phyloP scores from a whole-genome alignment of 768 basidiomycete genomes.

The Phlegmacium glaucopus region DNA sequence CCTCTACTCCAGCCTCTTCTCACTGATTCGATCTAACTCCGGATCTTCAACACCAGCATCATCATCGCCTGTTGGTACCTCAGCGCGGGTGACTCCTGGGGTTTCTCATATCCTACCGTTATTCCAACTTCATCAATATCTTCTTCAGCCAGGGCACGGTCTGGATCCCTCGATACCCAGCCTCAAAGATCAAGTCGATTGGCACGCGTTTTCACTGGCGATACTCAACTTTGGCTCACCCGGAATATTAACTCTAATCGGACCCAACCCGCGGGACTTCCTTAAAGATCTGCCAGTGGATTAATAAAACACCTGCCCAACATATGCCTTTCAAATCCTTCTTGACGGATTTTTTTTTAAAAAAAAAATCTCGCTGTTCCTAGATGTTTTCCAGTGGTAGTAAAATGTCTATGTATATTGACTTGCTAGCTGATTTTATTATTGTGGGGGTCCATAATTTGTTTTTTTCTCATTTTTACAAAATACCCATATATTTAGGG shows the following conservation, averaged over 20 bases:
- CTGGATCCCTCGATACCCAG: slow-evolving; percentile 3
- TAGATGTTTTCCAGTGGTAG: too few species aligned
- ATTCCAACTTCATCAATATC: neutral
- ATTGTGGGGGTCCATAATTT: too few species aligned
- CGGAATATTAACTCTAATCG: neutral
- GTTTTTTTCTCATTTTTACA: too few species aligned
- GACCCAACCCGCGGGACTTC: too few species aligned
- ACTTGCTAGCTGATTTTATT: too few species aligned
- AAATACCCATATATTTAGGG: too few species aligned
- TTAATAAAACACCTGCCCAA: too few species aligned
- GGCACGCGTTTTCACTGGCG: slow-evolving; percentile 12
- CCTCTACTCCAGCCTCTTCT: neutral
- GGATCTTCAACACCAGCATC: slow-evolving; percentile 4
- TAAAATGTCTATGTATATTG: too few species aligned
- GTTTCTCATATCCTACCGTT: neutral
- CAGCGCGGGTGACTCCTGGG: slow-evolving; percentile 11
- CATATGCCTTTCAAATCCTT: too few species aligned
- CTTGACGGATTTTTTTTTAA: too few species aligned
- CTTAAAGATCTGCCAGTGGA: too few species aligned
- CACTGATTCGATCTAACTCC: neutral
- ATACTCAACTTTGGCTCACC: slow-evolving; percentile 13
- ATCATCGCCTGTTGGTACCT: slow-evolving; percentile 11
- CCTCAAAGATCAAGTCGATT: slow-evolving; percentile 23
- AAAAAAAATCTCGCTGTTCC: too few species aligned
- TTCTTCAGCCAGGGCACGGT: neutral